Base-by-base conservation (phyloP, 208 protist species). In the Crithidia bombi region DNA sequence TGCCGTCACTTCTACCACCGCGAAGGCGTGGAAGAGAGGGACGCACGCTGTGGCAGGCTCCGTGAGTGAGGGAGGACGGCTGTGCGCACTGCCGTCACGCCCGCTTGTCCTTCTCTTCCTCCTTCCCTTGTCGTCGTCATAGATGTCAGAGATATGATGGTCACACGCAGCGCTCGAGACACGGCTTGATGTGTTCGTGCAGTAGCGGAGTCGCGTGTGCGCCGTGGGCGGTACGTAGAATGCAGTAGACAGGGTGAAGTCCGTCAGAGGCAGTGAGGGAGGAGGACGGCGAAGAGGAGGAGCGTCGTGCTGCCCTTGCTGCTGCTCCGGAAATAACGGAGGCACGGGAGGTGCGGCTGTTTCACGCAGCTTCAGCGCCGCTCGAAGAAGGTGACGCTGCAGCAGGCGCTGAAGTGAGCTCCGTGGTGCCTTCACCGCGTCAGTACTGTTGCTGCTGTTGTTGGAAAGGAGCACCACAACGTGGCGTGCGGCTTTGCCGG, bases 1-100 rank as follows among this genome's bases (percentile, higher is more conserved):
- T 17, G 56, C 71, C 28, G 59, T 47, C 21, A 77, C 64, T 33
- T 21, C 28, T 6, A 77, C 19, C 0, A 10, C 15, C 1, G 47
- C 43, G n/a, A 70, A 71, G 56, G 21, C 28, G 30, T 71, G 55
- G 32, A 77, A 67, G 54, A 75, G 61, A 1, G 69, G 61, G 11
- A 63, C 41, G 58, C 69, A 67, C 3, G 19, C 17, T 21, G 5
- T 35, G 17, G 5, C 17, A 19, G 19, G 30, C 15, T 26, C 50
- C 7, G n/a, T 32, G 0, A 35, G 26, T 21, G n/a, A 26, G n/a
- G n/a, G n/a, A n/a, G n/a, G n/a, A n/a, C n/a, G n/a, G n/a, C n/a
- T n/a, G n/a, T n/a, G n/a, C n/a, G n/a, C n/a, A 5, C 26, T 15
- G 35, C 28, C 32, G 32, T 54, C n/a, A 21, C 46, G 59, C 9